phyloP scores from a whole-genome alignment of 1,139 yeast species.

The Debaryomyces robertsiae region DNA sequence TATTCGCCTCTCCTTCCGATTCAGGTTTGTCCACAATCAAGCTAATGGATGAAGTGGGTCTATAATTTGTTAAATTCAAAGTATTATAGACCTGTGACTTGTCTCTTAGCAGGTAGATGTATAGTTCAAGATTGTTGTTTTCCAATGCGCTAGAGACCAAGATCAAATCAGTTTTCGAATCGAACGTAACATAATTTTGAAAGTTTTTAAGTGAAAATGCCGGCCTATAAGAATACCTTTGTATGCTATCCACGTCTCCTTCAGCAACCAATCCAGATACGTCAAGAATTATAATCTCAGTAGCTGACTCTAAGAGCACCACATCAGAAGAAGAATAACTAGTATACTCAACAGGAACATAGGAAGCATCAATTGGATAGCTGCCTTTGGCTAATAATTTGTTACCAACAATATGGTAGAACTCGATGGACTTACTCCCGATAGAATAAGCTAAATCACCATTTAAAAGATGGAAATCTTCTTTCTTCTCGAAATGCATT shows the following conservation, averaged over 20 bases:
- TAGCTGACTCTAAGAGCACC: neutral
- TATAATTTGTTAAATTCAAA: conserved; percentile 10
- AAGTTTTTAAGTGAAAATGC: neutral
- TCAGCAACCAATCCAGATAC: conserved; percentile 6
- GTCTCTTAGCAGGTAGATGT: neutral
- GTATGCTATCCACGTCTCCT: conserved; percentile 3
- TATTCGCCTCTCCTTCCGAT: conserved; percentile 29
- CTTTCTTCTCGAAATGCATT: conserved; percentile 20
- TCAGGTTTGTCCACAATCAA: conserved; percentile 35
- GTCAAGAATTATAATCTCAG: conserved; percentile 3
- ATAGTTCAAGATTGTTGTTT: neutral
- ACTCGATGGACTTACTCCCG: neutral
- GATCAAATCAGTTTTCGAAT: neutral
- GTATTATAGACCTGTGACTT: conserved; percentile 6
- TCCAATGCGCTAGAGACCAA: neutral
- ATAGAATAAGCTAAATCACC: conserved; percentile 3
- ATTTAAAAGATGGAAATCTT: conserved; percentile 9
- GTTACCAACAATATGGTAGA: neutral
- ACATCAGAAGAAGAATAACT: conserved; percentile 1
- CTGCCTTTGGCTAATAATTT: neutral
- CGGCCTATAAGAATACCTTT: neutral
- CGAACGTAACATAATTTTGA: neutral
- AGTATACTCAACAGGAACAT: neutral
- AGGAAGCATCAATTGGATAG: neutral
- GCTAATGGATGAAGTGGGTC: conserved; percentile 12